Evolutionary conservation across 1,284 basidiomycete species (phyloP).

Genomic region (Rhodotorula sp.): DNA sequence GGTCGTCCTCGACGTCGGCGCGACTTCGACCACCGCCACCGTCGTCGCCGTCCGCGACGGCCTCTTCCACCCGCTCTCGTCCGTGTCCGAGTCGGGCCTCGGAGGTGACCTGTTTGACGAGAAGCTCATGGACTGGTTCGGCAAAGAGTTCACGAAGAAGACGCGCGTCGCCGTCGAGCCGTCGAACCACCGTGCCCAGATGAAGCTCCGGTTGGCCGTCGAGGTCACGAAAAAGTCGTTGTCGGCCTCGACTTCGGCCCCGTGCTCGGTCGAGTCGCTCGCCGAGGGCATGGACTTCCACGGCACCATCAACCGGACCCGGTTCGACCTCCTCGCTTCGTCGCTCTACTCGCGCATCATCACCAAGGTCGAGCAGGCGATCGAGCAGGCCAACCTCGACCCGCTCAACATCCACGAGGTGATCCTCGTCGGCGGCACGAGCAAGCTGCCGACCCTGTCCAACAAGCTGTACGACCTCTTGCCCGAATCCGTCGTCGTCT

Average conservation of each 20-base stretch:
- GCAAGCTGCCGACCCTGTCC: slow-evolving; percentile 80
- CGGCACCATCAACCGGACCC: slow-evolving; percentile 85
- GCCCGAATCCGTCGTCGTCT: slow-evolving; percentile 59
- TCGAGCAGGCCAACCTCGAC: slow-evolving; percentile 66
- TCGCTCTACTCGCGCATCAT: slow-evolving; percentile 71
- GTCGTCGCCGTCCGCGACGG: slow-evolving; percentile 58
- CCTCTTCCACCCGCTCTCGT: slow-evolving; percentile 57
- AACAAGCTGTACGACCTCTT: slow-evolving; percentile 71
- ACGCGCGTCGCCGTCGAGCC: slow-evolving; percentile 72
- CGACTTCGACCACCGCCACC: slow-evolving; percentile 57
- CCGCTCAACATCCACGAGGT: slow-evolving; percentile 81
- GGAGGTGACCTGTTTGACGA: slow-evolving; percentile 64
- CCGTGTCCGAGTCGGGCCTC: slow-evolving; percentile 55
- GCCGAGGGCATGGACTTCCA: slow-evolving; percentile 94
- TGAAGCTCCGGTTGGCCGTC: slow-evolving; percentile 87
- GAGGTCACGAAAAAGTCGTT: slow-evolving; percentile 95
- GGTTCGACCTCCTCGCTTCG: slow-evolving; percentile 84
- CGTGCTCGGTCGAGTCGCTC: slow-evolving; percentile 85
- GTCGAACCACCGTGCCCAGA: slow-evolving; percentile 76
- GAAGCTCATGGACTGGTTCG: slow-evolving; percentile 84
- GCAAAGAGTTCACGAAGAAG: slow-evolving; percentile 97
- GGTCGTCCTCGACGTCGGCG: slow-evolving; percentile 60
- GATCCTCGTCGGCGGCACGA: slow-evolving; percentile 84
- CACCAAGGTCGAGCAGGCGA: slow-evolving; percentile 62
- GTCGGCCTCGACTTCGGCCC: slow-evolving; percentile 81